Conservation (phyloP, 768 basidiomycete species). For the Suillus subluteus region DNA sequence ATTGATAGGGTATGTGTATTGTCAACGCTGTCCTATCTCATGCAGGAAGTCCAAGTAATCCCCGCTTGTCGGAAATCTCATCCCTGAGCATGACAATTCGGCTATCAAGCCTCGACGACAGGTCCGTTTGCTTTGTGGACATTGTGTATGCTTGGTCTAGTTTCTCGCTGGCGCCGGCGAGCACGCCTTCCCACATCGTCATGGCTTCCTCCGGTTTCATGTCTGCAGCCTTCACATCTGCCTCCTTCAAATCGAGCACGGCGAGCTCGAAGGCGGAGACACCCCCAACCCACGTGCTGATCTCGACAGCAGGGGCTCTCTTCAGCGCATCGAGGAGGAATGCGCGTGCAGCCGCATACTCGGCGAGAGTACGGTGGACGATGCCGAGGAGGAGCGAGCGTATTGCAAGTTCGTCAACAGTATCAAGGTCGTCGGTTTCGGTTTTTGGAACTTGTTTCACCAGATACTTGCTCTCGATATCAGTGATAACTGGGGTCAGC, state of each 20-base stretch:
- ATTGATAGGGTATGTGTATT: background rate
- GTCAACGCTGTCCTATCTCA: background rate
- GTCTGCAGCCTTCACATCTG: constrained; percentile 39
- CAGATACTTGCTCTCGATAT: constrained; percentile 36
- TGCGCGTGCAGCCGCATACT: constrained; percentile 45
- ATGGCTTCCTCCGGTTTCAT: constrained; percentile 35
- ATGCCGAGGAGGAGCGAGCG: constrained; percentile 73
- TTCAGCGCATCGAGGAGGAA: constrained; percentile 57
- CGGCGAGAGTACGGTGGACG: constrained; percentile 59
- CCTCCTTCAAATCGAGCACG: constrained; percentile 69
- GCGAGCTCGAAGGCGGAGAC: constrained; percentile 73
- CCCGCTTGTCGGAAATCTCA: constrained; percentile 68
- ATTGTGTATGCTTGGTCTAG: constrained; percentile 54
- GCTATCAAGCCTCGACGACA: constrained; percentile 71
- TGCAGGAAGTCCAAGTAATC: constrained; percentile 39
- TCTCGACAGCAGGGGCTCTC: constrained; percentile 43
- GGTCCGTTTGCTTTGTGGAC: constrained; percentile 57
- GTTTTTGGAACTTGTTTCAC: background rate
- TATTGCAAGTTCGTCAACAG: constrained; percentile 69
- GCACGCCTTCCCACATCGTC: constrained; percentile 49
- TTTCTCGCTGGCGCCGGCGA: constrained; percentile 51
- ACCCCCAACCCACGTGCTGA: constrained; percentile 70
- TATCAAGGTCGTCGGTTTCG: constrained; percentile 55
- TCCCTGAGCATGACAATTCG: constrained; percentile 69
- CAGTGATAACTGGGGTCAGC: constrained; percentile 49